A percentile compares a stretch with the other conserved stretches of the same genome.
These are phyloP conservation scores for Aureoboletus auriporus DNA, from an alignment of 768 basidiomycete species.

Conservation along the genomic window DNA sequence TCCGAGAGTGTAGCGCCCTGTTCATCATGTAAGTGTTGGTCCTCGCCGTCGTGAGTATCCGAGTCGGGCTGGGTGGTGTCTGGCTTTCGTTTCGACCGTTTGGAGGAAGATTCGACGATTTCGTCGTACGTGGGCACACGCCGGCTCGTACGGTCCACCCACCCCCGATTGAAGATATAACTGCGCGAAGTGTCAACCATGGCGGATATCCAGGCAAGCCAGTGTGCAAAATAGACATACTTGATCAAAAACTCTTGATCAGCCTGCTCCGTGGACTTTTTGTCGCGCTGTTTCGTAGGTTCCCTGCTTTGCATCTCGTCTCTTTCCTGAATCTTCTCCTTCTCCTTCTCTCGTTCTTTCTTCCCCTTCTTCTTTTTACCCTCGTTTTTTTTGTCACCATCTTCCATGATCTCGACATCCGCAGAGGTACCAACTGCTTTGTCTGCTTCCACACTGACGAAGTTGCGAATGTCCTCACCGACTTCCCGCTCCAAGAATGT, in stretches of 20 bases:
- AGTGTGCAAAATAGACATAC: conserved; percentile 42
- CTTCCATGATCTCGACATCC: conserved; percentile 24
- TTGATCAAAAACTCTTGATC: conserved; percentile 90
- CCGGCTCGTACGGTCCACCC: conserved; percentile 78
- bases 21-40: conserved; percentile 12
- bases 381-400: conserved; percentile 23
- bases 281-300: conserved; percentile 10
- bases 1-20: conserved; percentile 40
- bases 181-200: conserved; percentile 37
- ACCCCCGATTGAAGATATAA: conserved; percentile 96
- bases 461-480: conserved; percentile 63
- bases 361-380: conserved; percentile 35
- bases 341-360: conserved; percentile 31
- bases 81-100: conserved; percentile 22
- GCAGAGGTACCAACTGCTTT: conserved; percentile 15
- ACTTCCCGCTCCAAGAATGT: conserved; percentile 79
- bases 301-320: conserved; percentile 19
- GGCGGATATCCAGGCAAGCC: not conserved
- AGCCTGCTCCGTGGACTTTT: conserved; percentile 50
- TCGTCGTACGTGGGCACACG: conserved; percentile 86
- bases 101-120: conserved; percentile 46
- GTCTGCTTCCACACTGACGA: conserved; percentile 53
- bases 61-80: conserved; percentile 12
- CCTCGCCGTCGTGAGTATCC: conserved; percentile 11
- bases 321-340: conserved; percentile 23